phyloP scores from a whole-genome alignment of 2,329 filamentous ascomycete genomes.

The Clonostachys solani region DNA sequence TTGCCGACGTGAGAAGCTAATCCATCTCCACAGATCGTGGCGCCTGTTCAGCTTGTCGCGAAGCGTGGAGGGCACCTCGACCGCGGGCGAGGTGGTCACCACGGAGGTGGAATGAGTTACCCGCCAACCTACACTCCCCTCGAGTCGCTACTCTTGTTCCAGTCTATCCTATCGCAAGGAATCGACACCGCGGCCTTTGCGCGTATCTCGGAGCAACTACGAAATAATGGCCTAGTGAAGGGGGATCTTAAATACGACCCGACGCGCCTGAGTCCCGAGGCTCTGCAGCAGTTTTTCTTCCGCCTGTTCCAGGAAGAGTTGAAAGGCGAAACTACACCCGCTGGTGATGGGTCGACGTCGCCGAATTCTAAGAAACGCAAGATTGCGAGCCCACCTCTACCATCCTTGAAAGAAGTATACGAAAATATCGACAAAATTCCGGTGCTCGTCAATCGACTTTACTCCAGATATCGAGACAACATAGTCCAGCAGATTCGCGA shows the following conservation, averaged over 20 bases:
- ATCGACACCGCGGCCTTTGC: conserved; percentile 62
- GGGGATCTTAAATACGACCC: conserved; percentile 69
- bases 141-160: conserved; percentile 82
- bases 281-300: conserved; percentile 75
- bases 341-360: conserved; percentile 15
- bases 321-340: conserved; percentile 35
- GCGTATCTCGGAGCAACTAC: conserved; percentile 70
- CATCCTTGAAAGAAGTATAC: conserved; percentile 61
- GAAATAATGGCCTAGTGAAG: conserved; percentile 68
- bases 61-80: conserved; percentile 51
- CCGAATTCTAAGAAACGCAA: conserved; percentile 68
- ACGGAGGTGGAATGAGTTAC: conserved; percentile 36
- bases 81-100: conserved; percentile 48
- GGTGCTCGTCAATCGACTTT: conserved; percentile 67
- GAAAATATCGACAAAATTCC: conserved; percentile 67
- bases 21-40: conserved; percentile 34
- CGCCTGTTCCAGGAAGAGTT: conserved; percentile 72
- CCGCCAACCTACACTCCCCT: conserved; percentile 71
- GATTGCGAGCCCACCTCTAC: conserved; percentile 58
- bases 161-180: conserved; percentile 68
- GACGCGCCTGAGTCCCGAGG: conserved; percentile 69
- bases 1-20: not conserved
- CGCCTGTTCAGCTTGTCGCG: conserved; percentile 49
- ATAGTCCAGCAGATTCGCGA: conserved; percentile 67
- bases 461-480: conserved; percentile 67